These are phyloP conservation scores for Leishmania martiniquensis DNA, from an alignment of 208 protist species.

Conservation along the genomic window DNA sequence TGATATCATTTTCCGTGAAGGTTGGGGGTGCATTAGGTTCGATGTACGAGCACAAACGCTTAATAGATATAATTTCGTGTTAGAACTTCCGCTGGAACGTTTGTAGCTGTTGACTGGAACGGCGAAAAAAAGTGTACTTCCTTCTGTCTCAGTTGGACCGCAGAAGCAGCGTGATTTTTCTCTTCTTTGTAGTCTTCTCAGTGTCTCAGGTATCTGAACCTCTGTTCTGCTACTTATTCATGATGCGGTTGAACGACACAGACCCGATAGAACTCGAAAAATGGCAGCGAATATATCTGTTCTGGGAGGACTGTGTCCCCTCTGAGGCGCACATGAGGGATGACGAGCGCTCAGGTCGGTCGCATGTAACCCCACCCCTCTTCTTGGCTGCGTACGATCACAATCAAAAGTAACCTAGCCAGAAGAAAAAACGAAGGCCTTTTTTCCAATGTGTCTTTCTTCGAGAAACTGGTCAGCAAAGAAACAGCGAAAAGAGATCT, in stretches of 20 bases:
- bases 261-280: not conserved
- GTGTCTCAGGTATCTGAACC: not conserved
- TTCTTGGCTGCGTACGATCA: not conserved
- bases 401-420: not conserved
- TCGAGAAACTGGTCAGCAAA: not conserved
- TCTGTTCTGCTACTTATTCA: not conserved
- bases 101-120: not conserved
- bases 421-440: not conserved
- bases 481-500: not conserved
- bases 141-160: not conserved
- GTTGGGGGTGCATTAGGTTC: not conserved
- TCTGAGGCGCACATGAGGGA: not conserved
- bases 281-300: not conserved
- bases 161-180: not conserved
- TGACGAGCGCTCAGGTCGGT: not conserved
- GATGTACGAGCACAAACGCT: conserved; percentile 21
- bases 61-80: not conserved
- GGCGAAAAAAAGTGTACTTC: not conserved
- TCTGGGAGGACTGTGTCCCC: not conserved
- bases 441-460: not conserved
- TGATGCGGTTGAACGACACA: not conserved
- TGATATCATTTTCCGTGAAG: not conserved
- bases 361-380: not conserved
- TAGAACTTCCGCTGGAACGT: not conserved
- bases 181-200: not conserved